These are phyloP conservation scores for Aaosphaeria arxii DNA, from an alignment of 2,329 filamentous ascomycete genomes.

Conservation along the genomic window DNA sequence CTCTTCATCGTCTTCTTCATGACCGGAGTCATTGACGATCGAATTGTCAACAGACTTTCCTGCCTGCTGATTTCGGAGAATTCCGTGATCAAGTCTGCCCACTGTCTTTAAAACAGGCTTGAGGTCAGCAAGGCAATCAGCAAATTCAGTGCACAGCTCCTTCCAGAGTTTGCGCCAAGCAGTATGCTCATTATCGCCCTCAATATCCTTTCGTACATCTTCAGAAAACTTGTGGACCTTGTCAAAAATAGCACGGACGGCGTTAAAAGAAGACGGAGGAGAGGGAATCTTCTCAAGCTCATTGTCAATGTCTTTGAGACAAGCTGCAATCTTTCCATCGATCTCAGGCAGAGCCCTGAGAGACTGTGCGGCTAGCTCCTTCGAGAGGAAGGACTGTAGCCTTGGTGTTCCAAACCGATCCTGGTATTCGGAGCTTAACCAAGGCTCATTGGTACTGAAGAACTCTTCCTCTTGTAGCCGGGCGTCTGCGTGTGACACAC, in stretches of 20 bases:
- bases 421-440: constrained; percentile 45
- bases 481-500: constrained; percentile 46
- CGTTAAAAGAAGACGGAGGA: constrained; percentile 59
- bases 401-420: constrained; percentile 52
- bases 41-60: constrained; percentile 11
- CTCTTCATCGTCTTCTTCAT: constrained; percentile 4
- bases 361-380: constrained; percentile 47
- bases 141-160: constrained; percentile 38
- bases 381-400: constrained; percentile 49
- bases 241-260: constrained; percentile 62
- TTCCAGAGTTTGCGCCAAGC: constrained; percentile 43
- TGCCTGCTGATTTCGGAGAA: background rate
- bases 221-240: constrained; percentile 58
- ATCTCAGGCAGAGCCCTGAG: constrained; percentile 41
- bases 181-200: constrained; percentile 45
- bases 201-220: constrained; percentile 53
- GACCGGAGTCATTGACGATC: constrained; percentile 14
- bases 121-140: background rate
- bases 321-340: constrained; percentile 40
- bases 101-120: background rate
- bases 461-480: constrained; percentile 50
- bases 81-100: background rate
- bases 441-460: constrained; percentile 46
- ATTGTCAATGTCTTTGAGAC: constrained; percentile 51
- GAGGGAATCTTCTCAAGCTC: constrained; percentile 63